Base-by-base conservation (phyloP, 2,329 filamentous ascomycete species). In the Bertia moriformis region DNA sequence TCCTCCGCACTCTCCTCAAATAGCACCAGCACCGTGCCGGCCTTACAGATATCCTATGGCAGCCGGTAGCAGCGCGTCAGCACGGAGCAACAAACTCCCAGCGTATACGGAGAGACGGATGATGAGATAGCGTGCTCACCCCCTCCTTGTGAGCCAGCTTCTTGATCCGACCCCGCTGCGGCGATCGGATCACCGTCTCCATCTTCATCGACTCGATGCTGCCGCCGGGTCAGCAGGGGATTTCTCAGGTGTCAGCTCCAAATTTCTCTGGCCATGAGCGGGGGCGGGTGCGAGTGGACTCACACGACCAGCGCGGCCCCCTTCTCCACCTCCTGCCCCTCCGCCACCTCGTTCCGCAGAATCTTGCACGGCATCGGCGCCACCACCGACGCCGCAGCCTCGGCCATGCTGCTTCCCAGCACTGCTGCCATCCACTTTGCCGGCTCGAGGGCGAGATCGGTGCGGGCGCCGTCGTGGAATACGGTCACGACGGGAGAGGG, bases 281-380 rank as follows among this genome's bases (percentile, higher is more conserved):
- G 33, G 18, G 37, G 10, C 14, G 37, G 19, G 18, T 7, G 13
- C 13, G n/a, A 15, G 18, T 4, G 4, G 5, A 66, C 73, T 68
- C 57, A 78, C 63, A 96, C 87, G 12, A 96, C 84, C 42, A 98
- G 63, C 4, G 86, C 77, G 41, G 89, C 78, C 36, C 89, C 88
- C 62, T 89, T 93, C 54, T 78, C 77, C 14, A 98, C 91, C 37
- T 60, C 61, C 45, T 93, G 76, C 0, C 91, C 91, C 48, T 86
- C 86, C 19, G 69, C 62, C 0, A 95, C 86, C 57, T 94, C 84
- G 37, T 27, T 27, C 22, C 22, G 7, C 7, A 98, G 62, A 18
- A 98, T 81, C 63, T 96, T 96, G 62, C 91, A 96, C 2, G 91
- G 91, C 91, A 98, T 98, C 0, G 91, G 91, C 17, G 91, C 86